These are phyloP conservation scores for Musa balbisiana DNA, from an alignment of 202 grass and related monocot genomes.

Conservation along the genomic window DNA sequence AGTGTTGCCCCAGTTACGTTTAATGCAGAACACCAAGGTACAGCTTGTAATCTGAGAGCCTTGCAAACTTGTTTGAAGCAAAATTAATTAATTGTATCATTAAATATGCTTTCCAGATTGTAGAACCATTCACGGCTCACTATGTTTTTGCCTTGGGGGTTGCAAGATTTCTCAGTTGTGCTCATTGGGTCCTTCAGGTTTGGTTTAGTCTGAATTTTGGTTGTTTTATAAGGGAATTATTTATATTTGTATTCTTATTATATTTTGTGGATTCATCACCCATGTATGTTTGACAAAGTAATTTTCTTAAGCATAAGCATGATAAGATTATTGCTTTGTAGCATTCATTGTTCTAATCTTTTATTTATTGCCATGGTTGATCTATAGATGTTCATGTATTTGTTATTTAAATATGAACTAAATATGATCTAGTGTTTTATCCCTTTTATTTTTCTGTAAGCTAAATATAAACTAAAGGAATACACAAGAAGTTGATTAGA, in stretches of 20 bases:
- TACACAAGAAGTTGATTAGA: background rate
- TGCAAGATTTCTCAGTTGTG: slow-evolving; percentile 21
- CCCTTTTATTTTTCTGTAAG: background rate
- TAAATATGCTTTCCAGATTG: slow-evolving; percentile 3
- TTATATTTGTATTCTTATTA: background rate
- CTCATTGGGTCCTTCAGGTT: slow-evolving; percentile 20
- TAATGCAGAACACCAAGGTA: slow-evolving; percentile 18
- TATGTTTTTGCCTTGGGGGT: slow-evolving; percentile 19
- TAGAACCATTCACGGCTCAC: slow-evolving; percentile 15
- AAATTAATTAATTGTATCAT: background rate
- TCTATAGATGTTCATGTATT: background rate
- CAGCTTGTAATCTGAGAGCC: background rate
- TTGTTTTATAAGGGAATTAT: background rate
- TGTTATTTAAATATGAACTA: background rate
- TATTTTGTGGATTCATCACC: background rate
- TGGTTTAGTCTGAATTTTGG: background rate
- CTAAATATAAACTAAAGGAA: background rate
- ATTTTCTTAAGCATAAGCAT: background rate
- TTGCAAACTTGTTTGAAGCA: background rate
- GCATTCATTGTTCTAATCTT: background rate
- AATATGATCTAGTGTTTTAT: background rate
- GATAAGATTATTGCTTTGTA: background rate
- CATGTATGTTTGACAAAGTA: background rate
- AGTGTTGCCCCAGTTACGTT: slow-evolving; percentile 17
- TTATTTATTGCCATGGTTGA: background rate